Base-by-base conservation (phyloP, 371 early-diverging fungal genomes). In the Rhizopus delemar region DNA sequence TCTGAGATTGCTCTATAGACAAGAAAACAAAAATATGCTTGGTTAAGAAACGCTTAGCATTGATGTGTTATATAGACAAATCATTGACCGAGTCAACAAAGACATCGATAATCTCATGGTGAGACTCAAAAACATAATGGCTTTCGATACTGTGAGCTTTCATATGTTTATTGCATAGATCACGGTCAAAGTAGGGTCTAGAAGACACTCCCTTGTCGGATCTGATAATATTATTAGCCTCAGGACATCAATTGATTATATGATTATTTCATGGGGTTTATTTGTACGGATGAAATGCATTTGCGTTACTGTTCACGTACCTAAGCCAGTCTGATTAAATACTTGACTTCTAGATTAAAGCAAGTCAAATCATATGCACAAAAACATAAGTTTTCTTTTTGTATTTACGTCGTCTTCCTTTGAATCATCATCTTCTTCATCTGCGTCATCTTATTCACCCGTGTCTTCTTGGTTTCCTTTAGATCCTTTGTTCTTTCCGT, bases 221-320 rank as follows among this genome's bases (percentile, higher is more conserved):
- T 29, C 49, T 6, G 7, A 49, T 49, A 16, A 45, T 45, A 16
- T 16, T 45, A 16, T 45, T 16, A 13, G 45, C 45, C 22, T 45
- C 51, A 29, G 50, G n/a, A 57, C 8, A 32, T 8, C 31, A 38
- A 50, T 28, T 15, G 3, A 22, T 22, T 22, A 22, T 22, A 22
- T 22, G 22, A 2, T 28, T 36, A 5, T 11, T 50, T 29, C 41
- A 57, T 16, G 6, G 16, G 12, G 50, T 50, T 50, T 57, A 57
- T 50, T 39, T 57, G 8, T 41, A 50, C 2, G 50, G 57, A 41
- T 57, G 57, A 15, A 57, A 49, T 29, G 33, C 29, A 6, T 13
- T 12, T 13, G 36, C 31, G 11, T 50, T 49, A n/a, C 38, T 22
- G 15, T 39, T n/a, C 13, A 57, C 8, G 28, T 39, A 50, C 5